These are phyloP conservation scores for Margaritispora aquatica DNA, from an alignment of 495 filamentous ascomycete genomes.

Conservation along the genomic window DNA sequence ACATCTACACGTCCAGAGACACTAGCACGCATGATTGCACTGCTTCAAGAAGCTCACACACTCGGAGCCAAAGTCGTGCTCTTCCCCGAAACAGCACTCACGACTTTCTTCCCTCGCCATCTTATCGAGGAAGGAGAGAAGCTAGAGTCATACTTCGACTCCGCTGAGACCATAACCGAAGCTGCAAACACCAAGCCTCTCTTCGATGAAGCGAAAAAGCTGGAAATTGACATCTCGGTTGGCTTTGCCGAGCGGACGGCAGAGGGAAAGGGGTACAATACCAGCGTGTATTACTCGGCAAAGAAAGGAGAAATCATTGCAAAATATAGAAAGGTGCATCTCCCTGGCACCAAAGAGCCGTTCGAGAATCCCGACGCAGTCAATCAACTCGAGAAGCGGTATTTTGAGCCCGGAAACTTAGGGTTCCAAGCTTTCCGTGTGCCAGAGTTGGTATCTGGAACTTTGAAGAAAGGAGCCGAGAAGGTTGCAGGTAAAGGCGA, in stretches of 20 bases:
- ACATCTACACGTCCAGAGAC: constrained; percentile 29
- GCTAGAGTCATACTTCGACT: constrained; percentile 39
- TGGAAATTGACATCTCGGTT: constrained; percentile 39
- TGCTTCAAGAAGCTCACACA: constrained; percentile 31
- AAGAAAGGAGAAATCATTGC: constrained; percentile 30
- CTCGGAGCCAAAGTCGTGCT: constrained; percentile 37
- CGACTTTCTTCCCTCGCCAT: constrained; percentile 44
- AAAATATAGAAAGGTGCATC: constrained; percentile 46
- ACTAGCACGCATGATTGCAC: constrained; percentile 34
- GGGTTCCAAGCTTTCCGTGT: constrained; percentile 42
- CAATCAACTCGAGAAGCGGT: constrained; percentile 45
- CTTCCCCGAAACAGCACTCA: constrained; percentile 42
- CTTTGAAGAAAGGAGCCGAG: constrained; percentile 13
- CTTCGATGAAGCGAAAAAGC: constrained; percentile 35
- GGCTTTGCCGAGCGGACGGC: constrained; percentile 37
- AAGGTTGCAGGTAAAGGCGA: constrained; percentile 31
- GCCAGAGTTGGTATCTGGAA: constrained; percentile 30
- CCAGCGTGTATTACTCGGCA: constrained; percentile 40
- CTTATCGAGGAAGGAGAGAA: constrained; percentile 31
- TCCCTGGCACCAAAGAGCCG: constrained; percentile 41
- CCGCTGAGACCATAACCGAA: constrained; percentile 31
- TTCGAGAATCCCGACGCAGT: constrained; percentile 35
- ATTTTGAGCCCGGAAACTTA: constrained; percentile 40
- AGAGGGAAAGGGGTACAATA: constrained; percentile 36
- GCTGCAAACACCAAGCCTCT: constrained; percentile 35